Evolutionary conservation across 192 early-diverging fungal species (phyloP).

Genomic region (Coemansia guatemalensis): DNA sequence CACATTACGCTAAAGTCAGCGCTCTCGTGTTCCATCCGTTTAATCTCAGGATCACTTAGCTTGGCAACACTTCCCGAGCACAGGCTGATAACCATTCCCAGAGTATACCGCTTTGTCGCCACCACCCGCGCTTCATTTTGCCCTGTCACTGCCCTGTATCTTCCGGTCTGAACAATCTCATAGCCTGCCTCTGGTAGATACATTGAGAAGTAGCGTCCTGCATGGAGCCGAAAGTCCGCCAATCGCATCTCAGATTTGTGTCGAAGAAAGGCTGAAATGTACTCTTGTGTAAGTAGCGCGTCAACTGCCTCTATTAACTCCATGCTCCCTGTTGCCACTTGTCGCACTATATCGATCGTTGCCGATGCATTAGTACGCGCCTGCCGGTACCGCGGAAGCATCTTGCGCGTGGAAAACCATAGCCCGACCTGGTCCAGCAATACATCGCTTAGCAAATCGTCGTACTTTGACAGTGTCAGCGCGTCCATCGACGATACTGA

Average conservation of each 20-base stretch:
- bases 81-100: conserved; percentile 40
- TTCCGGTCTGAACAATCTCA: conserved; percentile 59
- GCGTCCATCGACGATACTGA: conserved; percentile 44
- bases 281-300: conserved; percentile 32
- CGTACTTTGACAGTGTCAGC: conserved; percentile 49
- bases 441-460: conserved; percentile 54
- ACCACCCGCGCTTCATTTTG: conserved; percentile 41
- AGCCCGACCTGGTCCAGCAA: conserved; percentile 46
- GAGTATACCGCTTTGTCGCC: conserved; percentile 32
- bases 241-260: conserved; percentile 30
- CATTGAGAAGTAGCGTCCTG: conserved; percentile 62
- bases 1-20: conserved; percentile 71
- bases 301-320: conserved; percentile 26
- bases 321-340: conserved; percentile 17
- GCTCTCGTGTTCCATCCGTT: conserved; percentile 29
- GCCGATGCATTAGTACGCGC: conserved; percentile 16
- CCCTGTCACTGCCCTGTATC: conserved; percentile 55
- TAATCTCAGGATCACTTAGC: conserved; percentile 43
- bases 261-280: conserved; percentile 28
- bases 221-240: conserved; percentile 49
- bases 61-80: conserved; percentile 58
- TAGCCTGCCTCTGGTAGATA: conserved; percentile 63
- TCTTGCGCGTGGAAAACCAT: conserved; percentile 52
- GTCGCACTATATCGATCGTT: conserved; percentile 18
- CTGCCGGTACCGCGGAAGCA: conserved; percentile 39